A percentile compares a stretch with the other conserved stretches of the same genome.
Conservation (phyloP, 140 eudicot genomes). For the Anethum foeniculum region DNA sequence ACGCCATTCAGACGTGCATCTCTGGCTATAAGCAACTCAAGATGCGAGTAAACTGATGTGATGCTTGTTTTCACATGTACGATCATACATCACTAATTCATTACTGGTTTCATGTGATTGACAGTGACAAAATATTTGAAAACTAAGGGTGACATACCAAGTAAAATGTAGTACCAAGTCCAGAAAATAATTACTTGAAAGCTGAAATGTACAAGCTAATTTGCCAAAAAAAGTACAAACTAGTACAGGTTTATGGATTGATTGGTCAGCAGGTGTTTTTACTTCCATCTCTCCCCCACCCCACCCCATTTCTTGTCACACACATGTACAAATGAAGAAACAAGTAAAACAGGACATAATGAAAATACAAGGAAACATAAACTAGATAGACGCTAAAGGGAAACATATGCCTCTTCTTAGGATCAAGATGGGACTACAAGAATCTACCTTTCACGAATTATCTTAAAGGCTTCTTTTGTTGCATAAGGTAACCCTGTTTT, state of each 20-base stretch:
- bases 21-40: background rate
- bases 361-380: background rate
- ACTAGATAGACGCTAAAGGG: background rate
- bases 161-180: background rate
- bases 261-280: background rate
- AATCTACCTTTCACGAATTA: constrained; percentile 59
- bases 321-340: background rate
- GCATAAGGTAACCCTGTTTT: constrained; percentile 92
- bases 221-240: background rate
- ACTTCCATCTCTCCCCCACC: background rate
- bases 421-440: background rate
- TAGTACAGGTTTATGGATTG: background rate
- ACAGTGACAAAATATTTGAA: background rate
- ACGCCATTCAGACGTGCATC: background rate
- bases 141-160: background rate
- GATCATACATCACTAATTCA: background rate
- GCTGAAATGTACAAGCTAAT: background rate
- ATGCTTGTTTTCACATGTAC: background rate
- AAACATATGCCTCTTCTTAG: background rate
- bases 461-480: constrained; percentile 79
- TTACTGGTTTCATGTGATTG: background rate
- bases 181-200: background rate
- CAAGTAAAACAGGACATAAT: background rate
- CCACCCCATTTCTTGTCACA: background rate
- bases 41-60: background rate